Evolutionary conservation across 1,284 basidiomycete genomes (phyloP), one percentile per base, ranked within the genome.

Genomic region (Ceratobasidium sp.): DNA sequence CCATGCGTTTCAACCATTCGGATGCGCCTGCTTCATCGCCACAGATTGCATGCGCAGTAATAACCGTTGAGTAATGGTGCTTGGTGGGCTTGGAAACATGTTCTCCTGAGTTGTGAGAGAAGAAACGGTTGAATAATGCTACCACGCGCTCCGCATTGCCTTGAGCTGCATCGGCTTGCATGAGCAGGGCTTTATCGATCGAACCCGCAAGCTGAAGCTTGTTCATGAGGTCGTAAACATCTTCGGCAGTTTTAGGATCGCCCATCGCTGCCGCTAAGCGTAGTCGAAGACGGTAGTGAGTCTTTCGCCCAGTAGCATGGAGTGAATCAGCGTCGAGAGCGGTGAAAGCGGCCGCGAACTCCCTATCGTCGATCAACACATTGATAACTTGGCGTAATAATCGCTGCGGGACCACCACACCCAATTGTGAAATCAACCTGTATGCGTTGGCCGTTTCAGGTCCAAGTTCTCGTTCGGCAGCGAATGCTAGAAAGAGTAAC

Each of bases 1-100:
- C 73, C 83, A 92, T 84, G 60, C 79, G 80, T 49, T 79, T 77
- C 69, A 92, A 74, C 87, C 90, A 90, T 7, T 74, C 64, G 72
- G 84, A 83, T 72, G 90, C 80, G 20, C 83, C 84, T 34, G 80
- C 76, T 47, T 84, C 77, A 74, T 89, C 82, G 15, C 83, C 82
- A 0, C 77, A 76, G 69, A 80, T 79, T 0, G 86, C 82, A 73
- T 85, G 80, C 3, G 86, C 87, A 73, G 82, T 80, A 34, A 93
- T 81, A 73, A 90, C 79, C 42, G 84, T 78, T 35, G 82, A 81
- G 75, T 84, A 90, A 73, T 89, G 86, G 20, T 55, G 45, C 25
- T 45, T 60, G 42, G 60, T 53, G 52, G 56, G 70, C 47, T 64
- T 71, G 55, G 58, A 31, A 34, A 47, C 29, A 29, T 20, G 35